phyloP scores from a whole-genome alignment of 2,329 filamentous ascomycete genomes.

The Epichloe sylvatica region DNA sequence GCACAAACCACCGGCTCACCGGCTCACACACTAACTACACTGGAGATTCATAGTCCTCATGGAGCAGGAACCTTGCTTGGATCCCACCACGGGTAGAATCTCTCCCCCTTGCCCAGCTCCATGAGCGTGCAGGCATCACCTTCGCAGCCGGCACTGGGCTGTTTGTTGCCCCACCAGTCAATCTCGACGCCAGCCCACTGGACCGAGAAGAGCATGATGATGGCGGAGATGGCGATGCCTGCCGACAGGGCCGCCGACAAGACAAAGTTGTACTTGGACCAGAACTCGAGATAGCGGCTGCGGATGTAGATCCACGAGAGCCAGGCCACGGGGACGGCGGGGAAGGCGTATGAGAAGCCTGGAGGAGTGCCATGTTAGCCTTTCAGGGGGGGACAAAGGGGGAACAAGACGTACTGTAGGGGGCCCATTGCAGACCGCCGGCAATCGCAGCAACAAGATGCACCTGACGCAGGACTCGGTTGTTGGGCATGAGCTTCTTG shows the following conservation, averaged over 20 bases:
- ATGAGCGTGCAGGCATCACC: constrained; percentile 11
- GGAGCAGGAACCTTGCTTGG: constrained; percentile 10
- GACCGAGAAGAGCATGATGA: constrained; percentile 35
- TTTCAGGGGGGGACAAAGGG: not conserved
- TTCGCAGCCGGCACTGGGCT: constrained; percentile 13
- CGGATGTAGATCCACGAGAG: constrained; percentile 35
- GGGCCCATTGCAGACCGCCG: constrained; percentile 26
- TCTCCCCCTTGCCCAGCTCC: constrained; percentile 12
- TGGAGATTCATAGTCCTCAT: not conserved
- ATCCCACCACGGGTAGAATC: constrained; percentile 17
- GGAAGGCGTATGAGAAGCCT: constrained; percentile 30
- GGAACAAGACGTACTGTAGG: constrained; percentile 20
- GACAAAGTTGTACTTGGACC: constrained; percentile 35
- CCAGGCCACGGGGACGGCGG: constrained; percentile 32
- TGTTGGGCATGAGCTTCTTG: constrained; percentile 19
- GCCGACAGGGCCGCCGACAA: constrained; percentile 31
- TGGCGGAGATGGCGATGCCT: constrained; percentile 30
- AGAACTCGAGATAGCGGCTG: constrained; percentile 30
- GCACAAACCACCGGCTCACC: too few relatives aligned
- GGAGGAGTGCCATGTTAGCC: not conserved
- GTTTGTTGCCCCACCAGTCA: constrained; percentile 33
- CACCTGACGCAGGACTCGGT: constrained; percentile 22
- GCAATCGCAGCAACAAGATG: constrained; percentile 29
- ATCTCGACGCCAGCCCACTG: constrained; percentile 24
- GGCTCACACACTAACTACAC: not conserved